phyloP scores from a whole-genome alignment of 2,329 filamentous ascomycete species.

The Plenodomus biglobosus region DNA sequence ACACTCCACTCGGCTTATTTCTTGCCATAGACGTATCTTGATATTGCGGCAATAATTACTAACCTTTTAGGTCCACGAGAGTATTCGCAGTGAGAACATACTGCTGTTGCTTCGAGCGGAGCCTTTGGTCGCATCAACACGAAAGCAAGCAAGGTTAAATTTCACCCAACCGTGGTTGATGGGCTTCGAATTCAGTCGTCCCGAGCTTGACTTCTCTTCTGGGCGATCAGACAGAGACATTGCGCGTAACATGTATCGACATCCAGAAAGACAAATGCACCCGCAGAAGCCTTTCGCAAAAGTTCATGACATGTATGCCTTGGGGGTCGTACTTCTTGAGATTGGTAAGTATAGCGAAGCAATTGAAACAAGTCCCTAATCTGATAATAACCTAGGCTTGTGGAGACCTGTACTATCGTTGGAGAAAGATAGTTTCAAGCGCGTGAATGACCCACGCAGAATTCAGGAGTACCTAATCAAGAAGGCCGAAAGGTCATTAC shows the following conservation, averaged over 20 bases:
- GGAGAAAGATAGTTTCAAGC: too few species aligned
- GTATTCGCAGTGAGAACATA: too few species aligned
- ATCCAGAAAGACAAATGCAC: background rate
- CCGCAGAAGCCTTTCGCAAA: background rate
- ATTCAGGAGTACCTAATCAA: slow-evolving; percentile 13
- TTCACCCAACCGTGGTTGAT: background rate
- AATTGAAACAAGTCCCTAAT: too few species aligned
- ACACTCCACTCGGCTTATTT: too few species aligned
- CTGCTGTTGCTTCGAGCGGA: too few species aligned
- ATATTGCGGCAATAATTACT: too few species aligned
- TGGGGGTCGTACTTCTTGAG: background rate
- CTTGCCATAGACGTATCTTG: too few species aligned
- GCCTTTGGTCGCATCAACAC: too few species aligned
- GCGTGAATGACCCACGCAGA: background rate
- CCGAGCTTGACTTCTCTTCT: background rate
- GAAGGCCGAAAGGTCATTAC: slow-evolving; percentile 10
- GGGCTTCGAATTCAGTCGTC: background rate
- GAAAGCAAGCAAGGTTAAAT: background rate
- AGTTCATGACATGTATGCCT: background rate
- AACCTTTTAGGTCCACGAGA: too few species aligned
- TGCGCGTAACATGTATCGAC: background rate
- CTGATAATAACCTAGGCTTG: too few species aligned
- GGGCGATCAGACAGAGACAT: background rate
- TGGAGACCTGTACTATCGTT: too few species aligned
- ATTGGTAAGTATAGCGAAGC: background rate